These are phyloP conservation scores for Mollisia scopiformis DNA, from an alignment of 2,329 filamentous ascomycete genomes.

Conservation along the genomic window DNA sequence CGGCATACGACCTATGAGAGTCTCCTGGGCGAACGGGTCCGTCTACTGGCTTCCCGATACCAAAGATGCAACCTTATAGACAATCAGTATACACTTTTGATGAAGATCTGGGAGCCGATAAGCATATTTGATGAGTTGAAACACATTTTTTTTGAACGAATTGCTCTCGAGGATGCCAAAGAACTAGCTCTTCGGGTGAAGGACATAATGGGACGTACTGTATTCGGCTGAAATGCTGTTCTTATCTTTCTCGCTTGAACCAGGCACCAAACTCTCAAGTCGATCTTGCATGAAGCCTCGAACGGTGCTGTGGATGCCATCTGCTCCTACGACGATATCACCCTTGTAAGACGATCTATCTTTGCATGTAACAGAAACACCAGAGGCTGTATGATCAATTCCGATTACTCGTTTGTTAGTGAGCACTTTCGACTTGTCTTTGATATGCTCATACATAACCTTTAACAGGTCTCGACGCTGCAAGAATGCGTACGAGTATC, in stretches of 20 bases:
- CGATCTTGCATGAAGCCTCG: conserved; percentile 22
- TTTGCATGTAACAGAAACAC: conserved; percentile 22
- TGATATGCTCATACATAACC: conserved; percentile 18
- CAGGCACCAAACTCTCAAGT: conserved; percentile 8
- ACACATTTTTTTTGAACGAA: too few relatives aligned
- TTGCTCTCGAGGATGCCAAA: too few relatives aligned
- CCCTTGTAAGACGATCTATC: conserved; percentile 27
- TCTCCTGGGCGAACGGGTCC: conserved; percentile 16
- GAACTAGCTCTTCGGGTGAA: too few relatives aligned
- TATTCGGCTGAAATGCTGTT: conserved; percentile 24
- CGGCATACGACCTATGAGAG: conserved; percentile 14
- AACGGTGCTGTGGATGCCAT: conserved; percentile 31
- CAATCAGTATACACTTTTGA: too few relatives aligned
- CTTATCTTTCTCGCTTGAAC: conserved; percentile 11
- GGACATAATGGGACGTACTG: too few relatives aligned
- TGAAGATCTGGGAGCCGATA: too few relatives aligned
- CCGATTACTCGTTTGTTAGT: conserved; percentile 26
- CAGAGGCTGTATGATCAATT: conserved; percentile 14
- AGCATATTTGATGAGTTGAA: too few relatives aligned
- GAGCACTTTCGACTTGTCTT: conserved; percentile 25
- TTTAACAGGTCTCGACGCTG: conserved; percentile 19
- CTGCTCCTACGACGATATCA: conserved; percentile 32
- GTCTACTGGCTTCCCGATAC: conserved; percentile 15
- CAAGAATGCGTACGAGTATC: conserved; percentile 21
- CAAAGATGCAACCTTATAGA: conserved; percentile 27